Evolutionary conservation across 176 grass and related monocot genomes (phyloP), one percentile per base, ranked within the genome.

Genomic region (Tuctoria greenei): DNA sequence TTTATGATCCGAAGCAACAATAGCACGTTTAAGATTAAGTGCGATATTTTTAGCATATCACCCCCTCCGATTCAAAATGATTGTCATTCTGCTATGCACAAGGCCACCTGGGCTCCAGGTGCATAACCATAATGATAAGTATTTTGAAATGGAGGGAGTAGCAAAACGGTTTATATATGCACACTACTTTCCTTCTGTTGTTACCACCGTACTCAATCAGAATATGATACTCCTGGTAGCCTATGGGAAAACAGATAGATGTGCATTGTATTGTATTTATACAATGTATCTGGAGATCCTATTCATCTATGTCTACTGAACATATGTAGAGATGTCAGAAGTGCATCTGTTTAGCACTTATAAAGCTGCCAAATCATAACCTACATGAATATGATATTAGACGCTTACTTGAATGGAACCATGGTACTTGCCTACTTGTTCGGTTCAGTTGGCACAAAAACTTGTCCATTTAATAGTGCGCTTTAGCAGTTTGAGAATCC

Each of bases 371-470:
- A 26, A 58, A 58, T 40, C 35, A 72, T 72, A 40, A 59, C 41
- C 14, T 60, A 43, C 39, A 73, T 10, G 7, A 16, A 43, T 24
- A 73, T 10, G 7, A 16, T n/a, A 51, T 11, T 4, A 58, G 38
- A 57, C 15, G 4, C 23, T 20, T 44, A 1, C 4, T 4, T 44
- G 21, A 25, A 4, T 27, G 10, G 11, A 28, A n/a, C n/a, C n/a
- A n/a, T n/a, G n/a, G 25, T 37, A 13, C 13, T 55, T 54, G 27
- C n/a, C n/a, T n/a, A n/a, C n/a, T n/a, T n/a, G 69, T 61, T 31
- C 34, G 46, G 55, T 86, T 58, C 50, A 25, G 40, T 13, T 31
- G 55, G 61, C 68, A 64, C 10, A 61, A 39, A 63, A 73, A 41
- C 20, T 15, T 49, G 17, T 49, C 11, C 6, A 71, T 26, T 62